Percentiles rank a stretch among this genome's conserved stretches.
These are phyloP conservation scores for Leptodontidium sp. DNA, from an alignment of 2,329 filamentous ascomycete genomes.

Conservation along the genomic window DNA sequence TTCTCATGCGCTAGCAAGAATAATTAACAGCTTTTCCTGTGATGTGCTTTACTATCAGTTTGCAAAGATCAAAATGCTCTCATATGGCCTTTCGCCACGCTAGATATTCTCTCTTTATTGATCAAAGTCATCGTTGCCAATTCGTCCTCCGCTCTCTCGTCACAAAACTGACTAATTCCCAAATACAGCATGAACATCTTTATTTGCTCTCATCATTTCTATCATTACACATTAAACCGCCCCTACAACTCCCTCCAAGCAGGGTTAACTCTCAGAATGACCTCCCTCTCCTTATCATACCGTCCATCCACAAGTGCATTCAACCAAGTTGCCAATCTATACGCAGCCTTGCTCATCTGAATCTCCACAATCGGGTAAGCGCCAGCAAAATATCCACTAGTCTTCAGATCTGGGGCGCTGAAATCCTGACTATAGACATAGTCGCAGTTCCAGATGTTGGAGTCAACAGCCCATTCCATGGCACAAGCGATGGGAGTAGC, in stretches of 20 bases:
- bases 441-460: slow-evolving; percentile 10
- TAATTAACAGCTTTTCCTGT: too few species aligned
- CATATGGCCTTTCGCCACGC: too few species aligned
- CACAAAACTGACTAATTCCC: too few species aligned
- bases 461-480: slow-evolving; percentile 8
- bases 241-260: slow-evolving; percentile 10
- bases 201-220: not conserved
- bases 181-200: too few species aligned
- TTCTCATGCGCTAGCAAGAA: too few species aligned
- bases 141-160: too few species aligned
- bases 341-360: slow-evolving; percentile 7
- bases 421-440: slow-evolving; percentile 13
- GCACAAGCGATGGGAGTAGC: not conserved
- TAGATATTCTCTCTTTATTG: too few species aligned
- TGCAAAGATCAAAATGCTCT: too few species aligned
- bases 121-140: too few species aligned
- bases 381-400: slow-evolving; percentile 8
- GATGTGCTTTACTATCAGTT: too few species aligned
- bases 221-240: not conserved
- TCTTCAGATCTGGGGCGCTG: slow-evolving; percentile 7
- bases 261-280: slow-evolving; percentile 4
- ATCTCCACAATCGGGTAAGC: slow-evolving; percentile 10
- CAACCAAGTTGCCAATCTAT: slow-evolving; percentile 9
- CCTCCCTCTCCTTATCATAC: slow-evolving; percentile 12
- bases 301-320: slow-evolving; percentile 10